Percentiles rank a stretch among this genome's conserved stretches.
These are phyloP conservation scores for Paraurostyla sp. DNA, from an alignment of 73 alveolate genomes.

Conservation along the genomic window DNA sequence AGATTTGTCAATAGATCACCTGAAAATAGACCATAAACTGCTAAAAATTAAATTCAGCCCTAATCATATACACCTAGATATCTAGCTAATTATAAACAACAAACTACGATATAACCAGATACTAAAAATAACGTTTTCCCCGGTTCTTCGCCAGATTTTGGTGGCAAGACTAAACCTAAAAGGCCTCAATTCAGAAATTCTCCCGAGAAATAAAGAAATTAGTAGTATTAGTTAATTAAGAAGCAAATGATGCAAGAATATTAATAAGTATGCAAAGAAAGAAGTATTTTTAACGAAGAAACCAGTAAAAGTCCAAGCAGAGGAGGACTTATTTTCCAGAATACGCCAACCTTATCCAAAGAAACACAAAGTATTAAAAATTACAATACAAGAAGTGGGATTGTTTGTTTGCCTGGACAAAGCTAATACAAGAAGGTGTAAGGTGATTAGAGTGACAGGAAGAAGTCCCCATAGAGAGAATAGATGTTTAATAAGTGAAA, in stretches of 20 bases:
- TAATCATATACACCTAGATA: neutral
- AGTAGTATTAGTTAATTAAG: neutral
- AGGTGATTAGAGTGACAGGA: neutral
- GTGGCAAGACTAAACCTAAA: no score
- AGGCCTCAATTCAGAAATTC: neutral
- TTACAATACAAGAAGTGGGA: neutral
- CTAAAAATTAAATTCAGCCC: neutral
- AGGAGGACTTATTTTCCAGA: no score
- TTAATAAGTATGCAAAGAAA: neutral
- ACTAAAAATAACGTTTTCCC: neutral
- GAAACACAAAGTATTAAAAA: neutral
- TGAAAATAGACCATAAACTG: neutral
- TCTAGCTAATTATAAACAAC: neutral
- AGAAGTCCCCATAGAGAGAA: slow-evolving; percentile 9
- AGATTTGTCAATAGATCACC: neutral
- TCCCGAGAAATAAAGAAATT: neutral
- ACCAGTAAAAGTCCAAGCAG: neutral
- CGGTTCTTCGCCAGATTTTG: no score
- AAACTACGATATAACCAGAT: neutral
- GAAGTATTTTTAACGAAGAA: neutral
- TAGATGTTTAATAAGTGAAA: slow-evolving; percentile 7
- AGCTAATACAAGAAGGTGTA: neutral
- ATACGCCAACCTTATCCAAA: no score
- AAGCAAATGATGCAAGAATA: neutral
- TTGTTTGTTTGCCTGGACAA: slow-evolving; percentile 19